These are phyloP conservation scores for Aphanomyces astaci DNA, from an alignment of 352 stramenopile genomes.

Conservation along the genomic window DNA sequence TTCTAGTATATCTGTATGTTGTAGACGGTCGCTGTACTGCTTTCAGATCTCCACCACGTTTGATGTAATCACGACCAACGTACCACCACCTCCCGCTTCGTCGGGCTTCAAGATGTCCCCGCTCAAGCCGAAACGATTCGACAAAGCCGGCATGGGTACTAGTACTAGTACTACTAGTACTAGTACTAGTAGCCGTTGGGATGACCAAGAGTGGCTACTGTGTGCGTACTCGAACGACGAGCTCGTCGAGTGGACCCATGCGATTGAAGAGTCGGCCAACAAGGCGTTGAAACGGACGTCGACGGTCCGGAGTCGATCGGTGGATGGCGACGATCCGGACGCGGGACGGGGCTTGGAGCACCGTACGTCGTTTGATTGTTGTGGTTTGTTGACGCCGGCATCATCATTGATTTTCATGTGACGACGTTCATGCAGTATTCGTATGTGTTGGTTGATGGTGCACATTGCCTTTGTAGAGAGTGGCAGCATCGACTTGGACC, in stretches of 20 bases:
- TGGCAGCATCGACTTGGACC: conserved; percentile 30
- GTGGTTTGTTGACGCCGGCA: too few relatives aligned
- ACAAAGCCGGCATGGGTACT: too few relatives aligned
- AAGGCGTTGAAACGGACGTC: conserved; percentile 16
- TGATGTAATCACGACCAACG: too few relatives aligned
- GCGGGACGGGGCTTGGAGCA: too few relatives aligned
- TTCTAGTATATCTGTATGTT: not conserved
- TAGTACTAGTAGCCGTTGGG: not conserved
- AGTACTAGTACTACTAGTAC: too few relatives aligned
- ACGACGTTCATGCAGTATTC: too few relatives aligned
- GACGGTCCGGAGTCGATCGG: not conserved
- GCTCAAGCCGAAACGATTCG: conserved; percentile 11
- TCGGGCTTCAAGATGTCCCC: conserved; percentile 4
- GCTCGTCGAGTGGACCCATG: conserved; percentile 9
- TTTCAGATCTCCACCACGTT: conserved; percentile 61
- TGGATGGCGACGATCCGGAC: not conserved
- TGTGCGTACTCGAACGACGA: conserved; percentile 4
- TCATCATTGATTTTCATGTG: too few relatives aligned
- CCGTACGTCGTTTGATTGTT: not conserved
- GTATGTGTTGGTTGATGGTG: too few relatives aligned
- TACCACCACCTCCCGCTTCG: too few relatives aligned
- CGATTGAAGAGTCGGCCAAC: conserved; percentile 11
- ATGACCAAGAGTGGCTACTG: conserved; percentile 19
- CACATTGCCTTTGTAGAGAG: too few relatives aligned
- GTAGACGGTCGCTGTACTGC: conserved; percentile 62